Conservation (phyloP, 2,329 filamentous ascomycete genomes). For the Clarireedia homoeocarpa region DNA sequence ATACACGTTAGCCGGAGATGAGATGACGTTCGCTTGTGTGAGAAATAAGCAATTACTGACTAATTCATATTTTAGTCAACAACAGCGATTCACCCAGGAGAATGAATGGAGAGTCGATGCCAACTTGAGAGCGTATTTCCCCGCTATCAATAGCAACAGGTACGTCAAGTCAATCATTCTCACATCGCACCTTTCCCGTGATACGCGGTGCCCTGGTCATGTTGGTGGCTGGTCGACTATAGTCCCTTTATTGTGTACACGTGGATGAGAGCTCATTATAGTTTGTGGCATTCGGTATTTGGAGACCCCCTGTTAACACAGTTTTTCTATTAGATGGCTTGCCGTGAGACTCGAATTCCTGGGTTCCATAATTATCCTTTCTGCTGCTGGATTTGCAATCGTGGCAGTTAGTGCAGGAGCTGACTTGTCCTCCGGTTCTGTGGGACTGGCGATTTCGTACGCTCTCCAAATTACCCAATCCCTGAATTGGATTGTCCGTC, state of each 20-base stretch:
- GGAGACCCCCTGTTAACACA: background rate
- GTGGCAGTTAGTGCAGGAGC: constrained; percentile 66
- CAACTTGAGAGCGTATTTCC: constrained; percentile 90
- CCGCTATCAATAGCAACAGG: constrained; percentile 72
- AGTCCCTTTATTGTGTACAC: background rate
- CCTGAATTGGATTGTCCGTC: constrained; percentile 97
- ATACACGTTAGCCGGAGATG: background rate
- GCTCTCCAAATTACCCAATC: constrained; percentile 95
- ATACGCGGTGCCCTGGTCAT: background rate
- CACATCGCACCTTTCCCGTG: background rate
- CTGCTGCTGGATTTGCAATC: constrained; percentile 75
- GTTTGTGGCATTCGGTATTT: background rate
- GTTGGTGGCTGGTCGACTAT: background rate
- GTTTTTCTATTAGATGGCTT: constrained; percentile 62
- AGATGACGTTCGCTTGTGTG: background rate
- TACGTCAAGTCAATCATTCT: constrained; percentile 7
- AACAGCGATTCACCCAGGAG: constrained; percentile 78
- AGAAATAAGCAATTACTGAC: background rate
- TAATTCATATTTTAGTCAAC: constrained; percentile 41
- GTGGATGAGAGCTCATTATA: background rate
- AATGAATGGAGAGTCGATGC: constrained; percentile 97
- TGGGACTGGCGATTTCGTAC: constrained; percentile 95
- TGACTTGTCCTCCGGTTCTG: constrained; percentile 60
- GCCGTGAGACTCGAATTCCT: constrained; percentile 93
- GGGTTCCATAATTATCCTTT: constrained; percentile 86